phyloP scores from a whole-genome alignment of 2,329 filamentous ascomycete species.

The Tolypocladium amazonense region DNA sequence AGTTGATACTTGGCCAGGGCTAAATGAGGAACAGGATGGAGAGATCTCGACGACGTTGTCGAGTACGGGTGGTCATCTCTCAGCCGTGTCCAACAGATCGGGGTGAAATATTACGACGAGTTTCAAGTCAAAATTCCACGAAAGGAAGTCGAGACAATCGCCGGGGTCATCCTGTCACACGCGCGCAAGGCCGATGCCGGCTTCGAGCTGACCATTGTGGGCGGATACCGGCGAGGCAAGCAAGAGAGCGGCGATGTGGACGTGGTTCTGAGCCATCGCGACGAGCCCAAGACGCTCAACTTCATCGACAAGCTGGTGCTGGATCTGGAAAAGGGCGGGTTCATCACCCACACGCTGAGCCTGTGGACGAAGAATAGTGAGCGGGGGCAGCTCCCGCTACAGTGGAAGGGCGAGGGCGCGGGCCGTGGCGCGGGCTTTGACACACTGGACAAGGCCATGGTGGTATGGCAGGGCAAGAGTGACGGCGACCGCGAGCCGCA shows the following conservation, averaged over 20 bases:
- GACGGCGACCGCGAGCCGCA: conserved; percentile 36
- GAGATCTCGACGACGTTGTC: conserved; percentile 75
- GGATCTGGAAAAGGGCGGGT: conserved; percentile 55
- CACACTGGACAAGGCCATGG: conserved; percentile 79
- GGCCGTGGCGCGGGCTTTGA: conserved; percentile 58
- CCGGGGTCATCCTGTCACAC: conserved; percentile 49
- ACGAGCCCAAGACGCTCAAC: conserved; percentile 55
- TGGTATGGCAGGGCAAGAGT: conserved; percentile 64
- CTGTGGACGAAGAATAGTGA: conserved; percentile 61
- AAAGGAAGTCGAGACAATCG: conserved; percentile 62
- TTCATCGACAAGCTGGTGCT: conserved; percentile 63
- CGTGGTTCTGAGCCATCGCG: conserved; percentile 69
- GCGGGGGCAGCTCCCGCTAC: conserved; percentile 53
- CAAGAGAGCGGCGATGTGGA: conserved; percentile 70
- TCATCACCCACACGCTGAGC: conserved; percentile 73
- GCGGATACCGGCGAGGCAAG: conserved; percentile 76
- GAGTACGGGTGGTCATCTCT: conserved; percentile 70
- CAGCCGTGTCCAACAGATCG: conserved; percentile 79
- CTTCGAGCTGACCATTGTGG: conserved; percentile 54
- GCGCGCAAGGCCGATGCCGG: conserved; percentile 51
- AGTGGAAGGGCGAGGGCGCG: conserved; percentile 35
- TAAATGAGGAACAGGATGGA: conserved; percentile 46
- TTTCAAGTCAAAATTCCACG: conserved; percentile 63
- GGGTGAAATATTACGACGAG: conserved; percentile 88
- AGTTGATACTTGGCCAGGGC: neutral